Conservation (phyloP, 441 rosid species). For the Pelargonium fulgidum region DNA sequence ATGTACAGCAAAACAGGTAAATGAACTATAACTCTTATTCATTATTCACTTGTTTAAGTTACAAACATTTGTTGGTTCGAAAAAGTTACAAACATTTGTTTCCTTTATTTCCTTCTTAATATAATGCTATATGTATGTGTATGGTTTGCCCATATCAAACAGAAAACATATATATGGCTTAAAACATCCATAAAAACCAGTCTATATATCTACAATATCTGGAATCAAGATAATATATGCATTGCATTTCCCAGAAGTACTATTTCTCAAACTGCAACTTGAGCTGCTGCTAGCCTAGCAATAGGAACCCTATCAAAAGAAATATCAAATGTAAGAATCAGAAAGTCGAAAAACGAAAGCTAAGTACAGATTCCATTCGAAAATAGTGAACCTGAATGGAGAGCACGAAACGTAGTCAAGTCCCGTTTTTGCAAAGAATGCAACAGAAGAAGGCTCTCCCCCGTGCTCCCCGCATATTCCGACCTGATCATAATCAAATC, state of each 20-base stretch:
- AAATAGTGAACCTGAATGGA: conserved; percentile 61
- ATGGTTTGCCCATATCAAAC: no score
- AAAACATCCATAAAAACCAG: neutral
- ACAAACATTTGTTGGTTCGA: no score
- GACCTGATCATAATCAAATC: conserved; percentile 36
- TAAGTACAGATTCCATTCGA: neutral
- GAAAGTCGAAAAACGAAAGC: neutral
- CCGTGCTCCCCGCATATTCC: conserved; percentile 98
- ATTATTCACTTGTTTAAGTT: no score
- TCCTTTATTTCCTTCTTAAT: no score
- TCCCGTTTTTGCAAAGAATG: conserved; percentile 80
- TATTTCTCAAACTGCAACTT: conserved; percentile 46
- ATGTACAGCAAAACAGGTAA: no score
- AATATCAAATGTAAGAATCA: neutral
- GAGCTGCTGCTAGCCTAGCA: conserved; percentile 98
- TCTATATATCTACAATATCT: neutral
- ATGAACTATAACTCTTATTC: no score
- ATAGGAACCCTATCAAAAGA: conserved; percentile 68
- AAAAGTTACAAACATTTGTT: no score
- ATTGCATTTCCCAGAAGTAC: neutral
- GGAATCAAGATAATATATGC: neutral
- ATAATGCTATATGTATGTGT: no score
- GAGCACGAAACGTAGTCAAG: conserved; percentile 94
- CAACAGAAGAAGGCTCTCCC: conserved; percentile 90
- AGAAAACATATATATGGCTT: no score